Percentiles rank a stretch among this genome's conserved stretches.
Evolutionary conservation across 441 rosid species (phyloP).

Genomic region (Euphorbia celastroides): DNA sequence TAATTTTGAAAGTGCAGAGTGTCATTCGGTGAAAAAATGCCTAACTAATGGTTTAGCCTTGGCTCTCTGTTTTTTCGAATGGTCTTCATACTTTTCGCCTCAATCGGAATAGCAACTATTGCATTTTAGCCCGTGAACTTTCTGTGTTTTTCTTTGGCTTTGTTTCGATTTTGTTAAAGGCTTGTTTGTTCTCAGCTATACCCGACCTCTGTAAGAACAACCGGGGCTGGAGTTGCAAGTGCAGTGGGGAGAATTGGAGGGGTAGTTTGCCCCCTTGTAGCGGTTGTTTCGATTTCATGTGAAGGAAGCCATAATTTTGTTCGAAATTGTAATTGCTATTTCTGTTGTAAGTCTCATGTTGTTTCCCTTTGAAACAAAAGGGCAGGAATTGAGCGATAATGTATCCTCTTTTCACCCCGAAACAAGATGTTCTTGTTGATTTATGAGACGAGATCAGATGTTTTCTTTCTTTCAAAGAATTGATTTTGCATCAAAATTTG

Average conservation of each 20-base stretch:
- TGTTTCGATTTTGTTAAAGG: too few relatives aligned
- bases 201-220: constrained; percentile 40
- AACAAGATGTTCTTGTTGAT: not conserved
- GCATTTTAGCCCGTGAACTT: too few relatives aligned
- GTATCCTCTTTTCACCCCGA: constrained; percentile 9
- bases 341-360: constrained; percentile 29
- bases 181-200: constrained; percentile 25
- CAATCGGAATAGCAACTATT: too few relatives aligned
- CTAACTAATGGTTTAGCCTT: too few relatives aligned
- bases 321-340: constrained; percentile 28
- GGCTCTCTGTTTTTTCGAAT: too few relatives aligned
- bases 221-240: constrained; percentile 44
- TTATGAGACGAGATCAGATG: not conserved
- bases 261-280: constrained; percentile 47
- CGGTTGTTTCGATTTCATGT: constrained; percentile 47
- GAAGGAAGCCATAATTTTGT: constrained; percentile 30
- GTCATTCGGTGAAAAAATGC: too few relatives aligned
- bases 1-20: too few relatives aligned
- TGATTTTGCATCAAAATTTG: too few relatives aligned
- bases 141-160: too few relatives aligned
- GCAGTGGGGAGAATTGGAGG: constrained; percentile 57
- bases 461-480: not conserved
- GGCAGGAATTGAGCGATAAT: constrained; percentile 39
- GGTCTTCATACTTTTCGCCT: too few relatives aligned
- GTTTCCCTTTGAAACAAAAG: constrained; percentile 55